Percentiles rank a stretch among this genome's conserved stretches.
Conservation (phyloP, 768 basidiomycete genomes). For the Auricularia auricula-judae region DNA sequence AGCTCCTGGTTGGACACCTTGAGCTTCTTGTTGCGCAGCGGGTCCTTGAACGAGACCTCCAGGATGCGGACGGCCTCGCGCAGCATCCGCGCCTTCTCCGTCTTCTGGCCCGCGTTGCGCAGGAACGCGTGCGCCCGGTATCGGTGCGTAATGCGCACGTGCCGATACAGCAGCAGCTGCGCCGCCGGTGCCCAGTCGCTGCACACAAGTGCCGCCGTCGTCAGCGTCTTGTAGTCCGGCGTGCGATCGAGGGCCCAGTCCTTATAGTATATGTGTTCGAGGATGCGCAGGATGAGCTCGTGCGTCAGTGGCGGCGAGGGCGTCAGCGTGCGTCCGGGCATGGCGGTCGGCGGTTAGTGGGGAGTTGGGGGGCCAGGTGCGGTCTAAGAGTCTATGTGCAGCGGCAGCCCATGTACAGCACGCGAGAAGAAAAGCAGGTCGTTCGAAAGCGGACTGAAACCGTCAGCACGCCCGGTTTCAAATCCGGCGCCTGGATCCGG, state of each 20-base stretch:
- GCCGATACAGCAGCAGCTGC: not conserved
- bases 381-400: no score
- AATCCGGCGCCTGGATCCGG: no score
- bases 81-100: not conserved
- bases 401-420: no score
- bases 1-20: not conserved
- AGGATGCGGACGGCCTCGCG: not conserved
- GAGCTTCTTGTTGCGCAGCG: slow-evolving; percentile 2
- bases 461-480: no score
- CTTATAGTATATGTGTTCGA: not conserved
- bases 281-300: not conserved
- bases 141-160: not conserved
- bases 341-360: not conserved
- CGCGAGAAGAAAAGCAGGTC: no score
- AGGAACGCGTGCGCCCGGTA: not conserved
- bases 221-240: not conserved
- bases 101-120: not conserved
- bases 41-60: slow-evolving; percentile 1
- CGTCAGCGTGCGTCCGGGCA: not conserved
- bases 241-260: not conserved
- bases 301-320: not conserved
- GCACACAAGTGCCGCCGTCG: not conserved
- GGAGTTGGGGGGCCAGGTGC: no score
- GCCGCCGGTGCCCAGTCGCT: not conserved
- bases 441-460: no score